Evolutionary conservation across 1,284 basidiomycete species (phyloP).

Genomic region (Irpex sp.): DNA sequence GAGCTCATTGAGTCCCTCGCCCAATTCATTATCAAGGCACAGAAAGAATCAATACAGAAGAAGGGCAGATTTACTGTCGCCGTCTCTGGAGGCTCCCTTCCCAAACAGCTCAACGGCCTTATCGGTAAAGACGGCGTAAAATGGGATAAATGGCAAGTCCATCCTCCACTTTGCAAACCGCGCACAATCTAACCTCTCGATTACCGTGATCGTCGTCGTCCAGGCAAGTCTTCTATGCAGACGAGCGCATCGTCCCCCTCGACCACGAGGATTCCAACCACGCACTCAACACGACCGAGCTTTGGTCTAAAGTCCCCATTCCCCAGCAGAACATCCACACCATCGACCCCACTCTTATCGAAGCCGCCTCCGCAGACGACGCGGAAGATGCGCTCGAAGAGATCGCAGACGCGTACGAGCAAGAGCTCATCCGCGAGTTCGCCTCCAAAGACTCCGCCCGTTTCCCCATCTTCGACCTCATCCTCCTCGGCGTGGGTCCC

Average conservation of each 20-base stretch:
- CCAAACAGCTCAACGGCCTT: constrained; percentile 76
- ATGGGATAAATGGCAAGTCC: constrained; percentile 91
- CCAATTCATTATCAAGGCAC: constrained; percentile 80
- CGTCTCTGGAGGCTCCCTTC: constrained; percentile 89
- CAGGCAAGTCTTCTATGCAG: constrained; percentile 98
- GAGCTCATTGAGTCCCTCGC: constrained; percentile 66
- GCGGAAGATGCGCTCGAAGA: constrained; percentile 77
- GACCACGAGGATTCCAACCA: constrained; percentile 94
- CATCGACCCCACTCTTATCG: constrained; percentile 58
- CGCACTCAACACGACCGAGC: constrained; percentile 64
- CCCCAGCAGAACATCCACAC: constrained; percentile 78
- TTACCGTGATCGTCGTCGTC: neutral
- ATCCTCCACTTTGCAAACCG: neutral
- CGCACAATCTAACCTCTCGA: constrained; percentile 6
- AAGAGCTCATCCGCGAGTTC: constrained; percentile 87
- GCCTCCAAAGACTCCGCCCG: constrained; percentile 86
- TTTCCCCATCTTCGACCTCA: constrained; percentile 93
- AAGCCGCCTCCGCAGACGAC: constrained; percentile 36
- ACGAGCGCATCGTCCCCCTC: constrained; percentile 94
- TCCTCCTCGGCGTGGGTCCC: constrained; percentile 89
- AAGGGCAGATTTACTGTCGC: constrained; percentile 90
- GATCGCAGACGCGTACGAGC: constrained; percentile 89
- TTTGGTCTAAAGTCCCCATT: constrained; percentile 86
- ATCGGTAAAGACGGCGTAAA: constrained; percentile 71
- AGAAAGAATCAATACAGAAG: constrained; percentile 85